Evolutionary conservation across 352 stramenopile genomes (phyloP), one percentile per base, ranked within the genome.

Genomic region (Pythium aristosporum): DNA sequence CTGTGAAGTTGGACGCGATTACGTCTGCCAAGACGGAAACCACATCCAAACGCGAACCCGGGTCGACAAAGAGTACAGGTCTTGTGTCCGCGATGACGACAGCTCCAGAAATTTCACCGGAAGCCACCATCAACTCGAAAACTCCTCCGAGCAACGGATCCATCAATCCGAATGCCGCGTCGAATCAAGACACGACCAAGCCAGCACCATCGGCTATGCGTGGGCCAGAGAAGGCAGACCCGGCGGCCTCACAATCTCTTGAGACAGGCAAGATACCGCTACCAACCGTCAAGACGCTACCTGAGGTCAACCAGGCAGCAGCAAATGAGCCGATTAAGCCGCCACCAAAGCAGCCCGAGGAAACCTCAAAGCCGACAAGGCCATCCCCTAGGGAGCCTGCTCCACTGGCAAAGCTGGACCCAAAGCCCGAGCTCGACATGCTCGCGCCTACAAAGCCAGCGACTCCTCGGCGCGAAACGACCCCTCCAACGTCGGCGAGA

Each of bases 401-500:
- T 2, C 15, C 55, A 21, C 2, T 20, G 2, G 39, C 18, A 20
- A 70, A 49, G 34, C 16, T 41, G 32, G 32, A 56, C 10, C 3
- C 39, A 5, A 64, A 69, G 23, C 63, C 55, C 5, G 55, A 63
- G 13, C 20, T 54, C 10, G 51, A 67, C 4, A 16, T 25, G 12
- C 28, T 39, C 3, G 47, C 47, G 23, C 54, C 63, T 5, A 61
- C 36, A 2, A 70, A 70, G 36, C 63, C 63, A 1, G 32, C 56
- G 16, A 65, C 63, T 28, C 63, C 63, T 28, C 37, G 63, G 1
- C 55, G 50, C 44, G 56, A 64, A 6, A 10, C 48, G 10, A 58
- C 62, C 0, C 62, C 62, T 20, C 47, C 62, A 12, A 58, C 21
- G 12, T 61, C 63, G 4, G 49, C 47, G 15, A 48, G 55, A 37